Evolutionary conservation across 768 basidiomycete species (phyloP), one percentile per base, ranked within the genome.

Genomic region (Plicaturopsis crispa): DNA sequence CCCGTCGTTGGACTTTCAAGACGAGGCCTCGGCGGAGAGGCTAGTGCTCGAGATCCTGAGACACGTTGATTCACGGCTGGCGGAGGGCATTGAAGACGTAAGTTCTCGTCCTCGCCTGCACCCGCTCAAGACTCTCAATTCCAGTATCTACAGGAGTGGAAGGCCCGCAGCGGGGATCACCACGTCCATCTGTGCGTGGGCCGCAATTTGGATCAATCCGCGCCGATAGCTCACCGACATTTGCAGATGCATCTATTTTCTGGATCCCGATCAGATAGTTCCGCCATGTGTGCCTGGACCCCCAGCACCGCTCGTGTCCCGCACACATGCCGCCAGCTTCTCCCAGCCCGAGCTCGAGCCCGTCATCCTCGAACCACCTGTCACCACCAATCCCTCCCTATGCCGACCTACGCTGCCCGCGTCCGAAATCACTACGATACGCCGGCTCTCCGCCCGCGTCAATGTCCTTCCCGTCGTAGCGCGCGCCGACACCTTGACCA

Each of bases 401-500:
- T 75, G 73, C 45, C 72, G 80, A 39, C 75, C 82, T 33, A 74
- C 79, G 32, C 70, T 88, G 36, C 84, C 84, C 36, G 53, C 69
- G 24, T 62, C 71, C 31, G 87, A 91, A 63, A 81, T 90, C 52
- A 67, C 68, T 48, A 78, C 81, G 44, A 88, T 91, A 56, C 78
- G 83, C 51, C 77, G 81, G 31, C 66, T 91, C 50, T 86, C 87
- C 44, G 70, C 73, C 43, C 75, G 87, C 47, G 85, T 88, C 56
- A 90, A 91, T 58, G 85, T 91, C 42, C 79, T 91, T 47, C 88
- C 88, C 44, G 84, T 91, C 51, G 74, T 91, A 46, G 79, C 85
- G 45, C 73, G 80, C 44, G 84, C 86, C 19, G 88, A 91, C 65
- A 69, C 75, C 44, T 69, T 91, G 47, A 83, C 84, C 37, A 84